phyloP scores from a whole-genome alignment of 2,329 filamentous ascomycete species.

The Teratosphaeria gauchensis region DNA sequence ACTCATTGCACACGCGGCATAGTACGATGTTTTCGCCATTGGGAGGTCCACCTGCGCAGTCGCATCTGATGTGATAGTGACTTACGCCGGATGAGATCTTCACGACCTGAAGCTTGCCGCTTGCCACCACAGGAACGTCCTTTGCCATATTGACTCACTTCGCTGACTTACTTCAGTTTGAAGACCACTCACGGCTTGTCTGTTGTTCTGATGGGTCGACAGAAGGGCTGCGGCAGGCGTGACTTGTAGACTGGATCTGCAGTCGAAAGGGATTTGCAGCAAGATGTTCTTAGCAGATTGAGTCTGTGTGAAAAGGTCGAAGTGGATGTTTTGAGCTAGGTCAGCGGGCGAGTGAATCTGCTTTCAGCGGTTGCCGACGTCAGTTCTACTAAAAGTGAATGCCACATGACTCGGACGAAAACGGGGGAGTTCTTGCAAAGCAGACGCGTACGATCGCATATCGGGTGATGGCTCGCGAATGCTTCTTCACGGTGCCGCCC shows the following conservation, averaged over 20 bases:
- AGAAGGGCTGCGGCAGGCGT: not conserved
- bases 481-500: not conserved
- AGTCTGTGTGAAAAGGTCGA: not conserved
- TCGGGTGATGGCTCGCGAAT: not conserved
- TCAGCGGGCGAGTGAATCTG: not conserved
- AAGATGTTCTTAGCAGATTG: too few relatives aligned
- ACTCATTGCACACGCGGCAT: conserved; percentile 4
- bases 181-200: too few relatives aligned
- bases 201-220: not conserved
- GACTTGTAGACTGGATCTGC: too few relatives aligned
- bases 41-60: conserved; percentile 1
- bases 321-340: not conserved
- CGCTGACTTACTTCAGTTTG: not conserved
- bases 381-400: not conserved
- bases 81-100: conserved; percentile 1
- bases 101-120: not conserved
- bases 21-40: conserved; percentile 1
- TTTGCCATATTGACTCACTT: not conserved
- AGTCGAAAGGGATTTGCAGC: too few relatives aligned
- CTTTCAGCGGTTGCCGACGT: not conserved
- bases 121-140: not conserved
- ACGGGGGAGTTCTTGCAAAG: too few relatives aligned
- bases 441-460: too few relatives aligned
- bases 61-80: conserved; percentile 2
- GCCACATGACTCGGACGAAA: not conserved